These are phyloP conservation scores for Naematelia aurantialba DNA, from an alignment of 768 basidiomycete species.

Conservation along the genomic window DNA sequence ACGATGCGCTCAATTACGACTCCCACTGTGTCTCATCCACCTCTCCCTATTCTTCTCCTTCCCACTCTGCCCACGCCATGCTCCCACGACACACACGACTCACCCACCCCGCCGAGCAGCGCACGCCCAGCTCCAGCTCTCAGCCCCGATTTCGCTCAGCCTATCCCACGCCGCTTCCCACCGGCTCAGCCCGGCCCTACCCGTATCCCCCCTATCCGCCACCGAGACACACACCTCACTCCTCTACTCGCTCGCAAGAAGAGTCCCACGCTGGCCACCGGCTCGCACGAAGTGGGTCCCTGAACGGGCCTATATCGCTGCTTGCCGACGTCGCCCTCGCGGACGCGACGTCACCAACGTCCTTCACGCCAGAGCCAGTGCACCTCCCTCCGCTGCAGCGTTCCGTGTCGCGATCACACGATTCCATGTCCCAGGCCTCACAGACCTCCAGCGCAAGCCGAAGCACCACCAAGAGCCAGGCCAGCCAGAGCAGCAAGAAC, in stretches of 20 bases:
- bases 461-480: neutral
- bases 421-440: neutral
- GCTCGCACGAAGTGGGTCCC: neutral
- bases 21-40: no score
- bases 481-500: neutral
- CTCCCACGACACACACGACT: neutral
- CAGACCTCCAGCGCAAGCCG: neutral
- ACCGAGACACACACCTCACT: neutral
- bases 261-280: neutral
- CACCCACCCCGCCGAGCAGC: neutral
- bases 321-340: neutral
- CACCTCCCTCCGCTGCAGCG: neutral
- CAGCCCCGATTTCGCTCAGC: neutral
- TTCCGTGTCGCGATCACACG: neutral
- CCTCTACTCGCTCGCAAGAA: neutral
- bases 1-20: no score
- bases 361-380: neutral
- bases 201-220: neutral
- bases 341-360: neutral
- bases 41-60: no score
- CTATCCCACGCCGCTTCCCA: neutral
- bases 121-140: neutral
- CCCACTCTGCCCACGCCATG: neutral
- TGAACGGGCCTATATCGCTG: neutral
- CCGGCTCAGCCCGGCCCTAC: neutral